Evolutionary conservation across 331 rosid species (phyloP).

Genomic region (Ulmus americana): DNA sequence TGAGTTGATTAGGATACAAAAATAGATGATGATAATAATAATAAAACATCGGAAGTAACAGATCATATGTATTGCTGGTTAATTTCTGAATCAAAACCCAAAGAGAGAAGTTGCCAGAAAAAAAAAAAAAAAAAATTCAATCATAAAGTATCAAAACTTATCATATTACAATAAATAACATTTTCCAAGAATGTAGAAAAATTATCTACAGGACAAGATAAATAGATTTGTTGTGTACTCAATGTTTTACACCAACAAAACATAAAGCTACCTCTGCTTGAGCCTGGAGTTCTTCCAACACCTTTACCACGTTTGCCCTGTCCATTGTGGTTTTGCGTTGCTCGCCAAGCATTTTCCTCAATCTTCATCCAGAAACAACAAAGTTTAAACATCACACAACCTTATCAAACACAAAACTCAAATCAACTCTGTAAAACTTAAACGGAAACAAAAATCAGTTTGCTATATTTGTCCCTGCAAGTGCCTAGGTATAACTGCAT

Average conservation of each 20-base stretch:
- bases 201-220: not conserved
- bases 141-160: not conserved
- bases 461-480: not conserved
- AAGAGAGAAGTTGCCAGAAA: not conserved
- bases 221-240: conserved; percentile 14
- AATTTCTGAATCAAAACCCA: not conserved
- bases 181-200: not conserved
- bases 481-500: not conserved
- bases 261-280: conserved; percentile 91
- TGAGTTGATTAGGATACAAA: too few relatives aligned
- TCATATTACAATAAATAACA: not conserved
- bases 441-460: not conserved
- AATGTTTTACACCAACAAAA: conserved; percentile 76
- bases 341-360: conserved; percentile 74
- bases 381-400: not conserved
- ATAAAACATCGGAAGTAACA: too few relatives aligned
- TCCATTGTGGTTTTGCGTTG: conserved; percentile 36
- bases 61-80: too few relatives aligned
- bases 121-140: not conserved
- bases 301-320: conserved; percentile 66
- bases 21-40: too few relatives aligned
- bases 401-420: not conserved
- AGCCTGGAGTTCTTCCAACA: conserved; percentile 80
- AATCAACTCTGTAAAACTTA: not conserved
- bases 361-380: conserved; percentile 36